Evolutionary conservation across 352 stramenopile species (phyloP).

Genomic region (Globisporangium spiculum): DNA sequence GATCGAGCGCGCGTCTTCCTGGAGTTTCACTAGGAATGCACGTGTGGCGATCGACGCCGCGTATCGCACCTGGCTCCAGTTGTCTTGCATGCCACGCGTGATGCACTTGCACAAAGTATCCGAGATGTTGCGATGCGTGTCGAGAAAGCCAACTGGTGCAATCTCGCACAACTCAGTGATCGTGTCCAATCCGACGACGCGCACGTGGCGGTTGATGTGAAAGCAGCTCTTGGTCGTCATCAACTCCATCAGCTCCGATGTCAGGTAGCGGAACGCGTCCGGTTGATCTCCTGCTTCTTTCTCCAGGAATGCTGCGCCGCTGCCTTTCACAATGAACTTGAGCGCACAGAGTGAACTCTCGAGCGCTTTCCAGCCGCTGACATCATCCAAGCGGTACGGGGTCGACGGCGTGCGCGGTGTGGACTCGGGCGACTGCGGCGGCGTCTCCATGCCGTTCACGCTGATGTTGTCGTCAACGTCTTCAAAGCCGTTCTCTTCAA

Average conservation of each 20-base stretch:
- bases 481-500: constrained; percentile 75
- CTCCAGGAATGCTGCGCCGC: constrained; percentile 62
- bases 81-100: constrained; percentile 89
- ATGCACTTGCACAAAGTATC: constrained; percentile 64
- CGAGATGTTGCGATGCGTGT: constrained; percentile 35
- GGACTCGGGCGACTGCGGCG: constrained; percentile 49
- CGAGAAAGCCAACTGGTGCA: constrained; percentile 44
- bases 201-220: constrained; percentile 96
- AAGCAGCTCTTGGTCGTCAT: constrained; percentile 79
- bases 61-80: constrained; percentile 97
- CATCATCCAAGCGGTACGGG: constrained; percentile 92
- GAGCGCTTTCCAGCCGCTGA: constrained; percentile 95
- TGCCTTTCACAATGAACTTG: constrained; percentile 84
- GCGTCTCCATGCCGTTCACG: constrained; percentile 73
- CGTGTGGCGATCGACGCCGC: constrained; percentile 91
- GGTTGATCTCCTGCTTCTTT: constrained; percentile 12
- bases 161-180: constrained; percentile 66
- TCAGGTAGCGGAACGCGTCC: constrained; percentile 58
- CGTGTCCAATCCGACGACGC: constrained; percentile 83
- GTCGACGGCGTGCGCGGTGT: constrained; percentile 73
- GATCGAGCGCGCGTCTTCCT: constrained; percentile 34
- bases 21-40: constrained; percentile 83
- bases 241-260: constrained; percentile 56
- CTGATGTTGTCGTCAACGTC: constrained; percentile 82
- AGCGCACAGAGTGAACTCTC: constrained; percentile 90